Evolutionary conservation across 1,284 basidiomycete genomes (phyloP).

Genomic region (Trichosporon sp.): DNA sequence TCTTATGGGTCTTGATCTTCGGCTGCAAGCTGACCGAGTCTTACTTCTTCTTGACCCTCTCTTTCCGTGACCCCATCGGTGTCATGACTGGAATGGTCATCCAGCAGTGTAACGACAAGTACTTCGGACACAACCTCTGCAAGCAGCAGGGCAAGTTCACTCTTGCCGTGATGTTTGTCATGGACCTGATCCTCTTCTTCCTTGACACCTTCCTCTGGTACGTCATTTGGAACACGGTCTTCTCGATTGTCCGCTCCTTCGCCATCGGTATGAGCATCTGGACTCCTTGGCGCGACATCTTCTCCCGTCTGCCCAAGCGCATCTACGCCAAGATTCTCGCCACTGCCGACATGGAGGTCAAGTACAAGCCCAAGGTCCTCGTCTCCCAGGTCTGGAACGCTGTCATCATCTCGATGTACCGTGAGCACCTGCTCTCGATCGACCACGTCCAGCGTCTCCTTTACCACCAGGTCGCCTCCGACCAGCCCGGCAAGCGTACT

Average conservation of each 20-base stretch:
- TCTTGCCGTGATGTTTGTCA: constrained; percentile 90
- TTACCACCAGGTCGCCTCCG: constrained; percentile 87
- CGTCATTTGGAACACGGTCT: constrained; percentile 90
- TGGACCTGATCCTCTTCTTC: constrained; percentile 93
- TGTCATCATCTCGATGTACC: constrained; percentile 98
- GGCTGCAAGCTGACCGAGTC: constrained; percentile 91
- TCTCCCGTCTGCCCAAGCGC: constrained; percentile 83
- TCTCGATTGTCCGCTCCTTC: constrained; percentile 86
- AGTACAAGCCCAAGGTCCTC: constrained; percentile 95
- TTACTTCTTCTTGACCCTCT: constrained; percentile 90
- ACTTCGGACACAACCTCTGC: constrained; percentile 75
- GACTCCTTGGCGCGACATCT: constrained; percentile 97
- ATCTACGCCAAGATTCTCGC: constrained; percentile 91
- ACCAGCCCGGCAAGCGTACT: constrained; percentile 75
- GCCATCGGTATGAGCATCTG: constrained; percentile 85
- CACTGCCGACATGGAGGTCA: constrained; percentile 86
- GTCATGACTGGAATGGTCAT: constrained; percentile 93
- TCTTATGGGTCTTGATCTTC: constrained; percentile 84
- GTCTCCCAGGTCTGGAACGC: constrained; percentile 98
- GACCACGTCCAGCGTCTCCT: constrained; percentile 91
- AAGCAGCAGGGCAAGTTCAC: constrained; percentile 86
- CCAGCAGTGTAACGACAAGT: constrained; percentile 75
- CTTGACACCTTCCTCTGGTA: constrained; percentile 96
- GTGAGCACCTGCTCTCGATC: constrained; percentile 91
- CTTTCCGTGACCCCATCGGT: constrained; percentile 82